These are phyloP conservation scores for Syncephalastrum contaminatum DNA, from an alignment of 371 early-diverging fungal species.

Conservation along the genomic window DNA sequence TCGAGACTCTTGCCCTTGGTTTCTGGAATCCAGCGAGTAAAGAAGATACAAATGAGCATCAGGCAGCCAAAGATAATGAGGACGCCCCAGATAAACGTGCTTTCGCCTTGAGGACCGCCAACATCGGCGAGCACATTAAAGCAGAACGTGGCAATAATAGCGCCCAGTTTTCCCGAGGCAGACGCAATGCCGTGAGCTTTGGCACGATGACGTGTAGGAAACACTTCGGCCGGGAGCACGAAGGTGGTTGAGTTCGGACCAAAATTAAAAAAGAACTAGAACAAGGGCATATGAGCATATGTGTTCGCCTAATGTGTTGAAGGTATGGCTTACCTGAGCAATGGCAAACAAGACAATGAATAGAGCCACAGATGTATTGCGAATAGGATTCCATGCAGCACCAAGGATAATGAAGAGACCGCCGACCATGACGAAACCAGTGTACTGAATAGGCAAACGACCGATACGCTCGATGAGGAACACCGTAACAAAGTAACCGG, in stretches of 20 bases:
- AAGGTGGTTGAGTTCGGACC: constrained; percentile 57
- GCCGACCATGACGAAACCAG: constrained; percentile 71
- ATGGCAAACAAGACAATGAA: constrained; percentile 52
- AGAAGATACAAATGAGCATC: constrained; percentile 20
- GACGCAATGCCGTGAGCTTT: constrained; percentile 71
- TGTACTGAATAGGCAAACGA: constrained; percentile 72
- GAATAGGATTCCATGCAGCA: constrained; percentile 43
- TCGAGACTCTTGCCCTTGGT: constrained; percentile 33
- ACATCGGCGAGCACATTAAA: constrained; percentile 50
- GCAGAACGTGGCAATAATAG: constrained; percentile 57
- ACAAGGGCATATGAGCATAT: not conserved
- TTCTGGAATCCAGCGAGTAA: constrained; percentile 26
- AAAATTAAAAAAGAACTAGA: constrained; percentile 68
- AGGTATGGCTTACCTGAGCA: constrained; percentile 27
- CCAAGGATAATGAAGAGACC: constrained; percentile 67
- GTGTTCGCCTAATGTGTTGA: not conserved
- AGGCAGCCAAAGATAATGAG: constrained; percentile 26
- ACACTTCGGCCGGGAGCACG: constrained; percentile 43
- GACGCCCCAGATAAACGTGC: constrained; percentile 18
- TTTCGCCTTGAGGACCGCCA: constrained; percentile 33
- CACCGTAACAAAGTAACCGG: constrained; percentile 59
- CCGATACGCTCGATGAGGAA: constrained; percentile 71
- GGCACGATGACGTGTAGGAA: constrained; percentile 60
- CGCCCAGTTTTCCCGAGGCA: constrained; percentile 67
- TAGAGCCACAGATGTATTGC: constrained; percentile 22